Evolutionary conservation across 2,329 filamentous ascomycete species (phyloP), one percentile per base, ranked within the genome.

Genomic region (Alternaria infectoria): DNA sequence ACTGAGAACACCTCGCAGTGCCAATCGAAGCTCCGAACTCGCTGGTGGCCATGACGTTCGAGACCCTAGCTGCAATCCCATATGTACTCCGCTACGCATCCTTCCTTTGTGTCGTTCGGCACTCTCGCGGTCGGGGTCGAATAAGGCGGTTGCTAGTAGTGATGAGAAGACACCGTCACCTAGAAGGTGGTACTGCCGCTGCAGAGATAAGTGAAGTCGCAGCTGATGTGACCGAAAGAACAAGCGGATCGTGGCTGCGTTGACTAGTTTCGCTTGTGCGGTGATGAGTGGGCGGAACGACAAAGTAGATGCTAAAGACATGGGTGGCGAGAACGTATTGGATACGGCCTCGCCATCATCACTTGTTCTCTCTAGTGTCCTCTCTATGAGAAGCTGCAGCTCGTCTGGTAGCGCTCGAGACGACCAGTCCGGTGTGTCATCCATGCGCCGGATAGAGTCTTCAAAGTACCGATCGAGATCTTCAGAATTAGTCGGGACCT

Each of bases 21-120:
- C 93, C 6, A 98, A 85, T 10, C 93, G 89, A n/a, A 99, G 82
- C 77, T 98, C 96, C 0, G 94, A 97, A 77, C 92, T 96, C 23
- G 93, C 93, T 5, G 96, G 96, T 25, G 96, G 96, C 96, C 96
- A 98, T 30, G 86, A 92, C 59, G 92, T 89, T 71, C 93, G 88
- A 3, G 88, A 88, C n/a, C 91, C 91, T 1, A 98, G 84, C 44
- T 93, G 90, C 44, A 98, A 84, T 1, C 96, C 95, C 85, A 97
- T 95, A 13, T 52, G 88, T 83, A 61, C 89, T 87, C 47, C 92
- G 43, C 77, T 80, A 9, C 89, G 86, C 47, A 91, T 88, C 30
- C 90, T 84, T 4, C 93, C 92, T 17, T 87, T 83, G 54, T 88
- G 87, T 46, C 91, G 86, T 75, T 97, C 93, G 4, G 93, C 91